Base-by-base conservation (phyloP, 345 rosid genomes). In the Melastoma malabathricum region DNA sequence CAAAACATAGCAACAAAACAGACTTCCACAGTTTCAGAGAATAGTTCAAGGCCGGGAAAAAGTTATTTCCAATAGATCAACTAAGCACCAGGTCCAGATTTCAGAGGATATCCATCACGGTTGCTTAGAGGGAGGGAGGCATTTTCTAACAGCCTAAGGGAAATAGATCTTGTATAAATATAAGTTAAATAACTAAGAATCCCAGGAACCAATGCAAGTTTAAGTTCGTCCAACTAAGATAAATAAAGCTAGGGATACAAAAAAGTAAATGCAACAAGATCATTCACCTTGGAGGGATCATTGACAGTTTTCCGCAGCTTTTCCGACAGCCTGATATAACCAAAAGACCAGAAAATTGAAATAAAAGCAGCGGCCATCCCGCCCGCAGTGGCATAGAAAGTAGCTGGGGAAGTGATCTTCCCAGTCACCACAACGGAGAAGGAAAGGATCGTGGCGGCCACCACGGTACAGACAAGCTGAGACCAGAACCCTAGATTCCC, bases 401-500 rank as follows among this genome's bases (percentile, higher is more conserved):
- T 83, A 18, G 81, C 69, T 17, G 97, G 97, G 0, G 97, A 84
- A 12, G 85, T 61, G n/a, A 87, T 67, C 66, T 76, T 85, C 65
- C 97, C 97, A 1, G 94, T 83, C 16, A 81, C 58, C 53, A 76
- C 80, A 48, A 88, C 56, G 13, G 95, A 88, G 66, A 93, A 93
- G 0, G 99, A 85, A 47, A 88, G 77, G 58, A 93, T 88, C 63
- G 72, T 95, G 2, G 99, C 90, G 0, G 99, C 79, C 4, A 88
- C 99, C 15, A 72, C 72, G 10, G 97, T 78, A 58, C 86, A 85
- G 12, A 83, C 76, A 15, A 93, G 77, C 82, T 93, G 99, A 25
- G 89, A 95, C 99, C 97, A 93, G 63, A 93, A 88, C 54, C 95
- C 97, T 47, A 83, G 67, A 78, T 70, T 72, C 18, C 99, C 99